Evolutionary conservation across 1,139 yeast species (phyloP), one percentile per base, ranked within the genome.

Genomic region (Magnusiomyces fungicola): DNA sequence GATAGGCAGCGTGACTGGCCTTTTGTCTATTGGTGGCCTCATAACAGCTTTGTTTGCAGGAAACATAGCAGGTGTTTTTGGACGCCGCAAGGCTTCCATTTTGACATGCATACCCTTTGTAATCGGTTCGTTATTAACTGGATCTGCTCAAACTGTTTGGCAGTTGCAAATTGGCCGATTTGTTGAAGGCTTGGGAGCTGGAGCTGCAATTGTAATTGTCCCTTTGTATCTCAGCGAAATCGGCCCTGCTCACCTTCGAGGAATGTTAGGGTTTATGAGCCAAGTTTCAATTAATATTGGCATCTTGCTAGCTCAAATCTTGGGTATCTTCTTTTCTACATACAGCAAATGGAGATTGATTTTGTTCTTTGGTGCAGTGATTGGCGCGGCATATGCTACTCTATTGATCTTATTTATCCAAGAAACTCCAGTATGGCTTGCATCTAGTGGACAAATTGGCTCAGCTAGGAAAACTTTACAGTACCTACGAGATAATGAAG

Each of bases 341-440:
- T 74, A 76, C 46, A 69, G 72, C 43, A 71, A 76, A 39, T 92
- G 97, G 97, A 73, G 97, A 56, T 69, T 65, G 51, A 72, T 92
- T 24, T 68, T 92, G 46, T 67, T 78, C 21, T 67, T 74, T 46
- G 96, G 89, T 0, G 72, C 78, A 1, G 55, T 73, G 0, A 57
- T 87, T 27, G 86, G 87, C 0, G 49, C 71, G 0, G 10, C 69
- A 3, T 79, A 82, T 58, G 68, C 80, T 2, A 50, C 75, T 0
- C 61, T 75, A 14, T 67, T 76, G 30, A 21, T 24, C 3, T 57
- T 73, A 1, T 68, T 71, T 43, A 72, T 80, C n/a, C 78, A 76
- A 23, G 97, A 90, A 64, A 81, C 94, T 1, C 97, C 97, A 2
- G 78, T 82, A 63, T 90, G 97, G 97, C 70, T 87, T 32, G 59